Conservation (phyloP, 148 eudicot species). For the Talinum fruticosum region DNA sequence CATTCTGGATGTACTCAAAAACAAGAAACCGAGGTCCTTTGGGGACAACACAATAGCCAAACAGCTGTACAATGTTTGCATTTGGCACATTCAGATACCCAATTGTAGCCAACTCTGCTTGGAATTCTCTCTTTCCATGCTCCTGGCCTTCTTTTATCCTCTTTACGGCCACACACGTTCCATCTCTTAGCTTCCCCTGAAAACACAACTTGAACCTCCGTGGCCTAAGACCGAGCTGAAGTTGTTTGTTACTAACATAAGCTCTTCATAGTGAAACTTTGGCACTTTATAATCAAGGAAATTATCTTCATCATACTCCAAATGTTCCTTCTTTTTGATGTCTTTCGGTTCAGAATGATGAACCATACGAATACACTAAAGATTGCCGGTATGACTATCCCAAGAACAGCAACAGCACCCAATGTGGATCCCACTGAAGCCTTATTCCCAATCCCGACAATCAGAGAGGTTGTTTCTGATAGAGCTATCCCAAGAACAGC, state of each 20-base stretch:
- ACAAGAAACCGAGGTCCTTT: constrained; percentile 52
- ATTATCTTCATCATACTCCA: neutral
- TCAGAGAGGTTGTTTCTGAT: neutral
- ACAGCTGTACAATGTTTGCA: constrained; percentile 45
- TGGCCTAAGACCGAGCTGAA: constrained; percentile 47
- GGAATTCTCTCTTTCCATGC: constrained; percentile 50
- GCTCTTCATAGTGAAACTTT: constrained; percentile 45
- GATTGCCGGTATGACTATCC: constrained; percentile 34
- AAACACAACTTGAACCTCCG: constrained; percentile 67
- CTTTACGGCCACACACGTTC: constrained; percentile 62
- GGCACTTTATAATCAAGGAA: constrained; percentile 42
- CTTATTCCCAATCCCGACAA: neutral
- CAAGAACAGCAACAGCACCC: constrained; percentile 22
- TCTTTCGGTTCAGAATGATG: neutral
- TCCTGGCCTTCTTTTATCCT: constrained; percentile 43
- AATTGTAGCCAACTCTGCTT: constrained; percentile 61
- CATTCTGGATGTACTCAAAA: constrained; percentile 59
- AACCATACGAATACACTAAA: constrained; percentile 33
- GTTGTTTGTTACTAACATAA: constrained; percentile 57
- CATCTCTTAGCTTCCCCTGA: constrained; percentile 59
- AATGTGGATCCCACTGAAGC: neutral
- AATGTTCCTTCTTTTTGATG: constrained; percentile 17
- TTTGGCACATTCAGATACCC: constrained; percentile 50
- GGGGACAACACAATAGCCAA: constrained; percentile 53
- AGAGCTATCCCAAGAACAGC: constrained; percentile 1